phyloP scores from a whole-genome alignment of 345 rosid genomes.

The Viola odorata region DNA sequence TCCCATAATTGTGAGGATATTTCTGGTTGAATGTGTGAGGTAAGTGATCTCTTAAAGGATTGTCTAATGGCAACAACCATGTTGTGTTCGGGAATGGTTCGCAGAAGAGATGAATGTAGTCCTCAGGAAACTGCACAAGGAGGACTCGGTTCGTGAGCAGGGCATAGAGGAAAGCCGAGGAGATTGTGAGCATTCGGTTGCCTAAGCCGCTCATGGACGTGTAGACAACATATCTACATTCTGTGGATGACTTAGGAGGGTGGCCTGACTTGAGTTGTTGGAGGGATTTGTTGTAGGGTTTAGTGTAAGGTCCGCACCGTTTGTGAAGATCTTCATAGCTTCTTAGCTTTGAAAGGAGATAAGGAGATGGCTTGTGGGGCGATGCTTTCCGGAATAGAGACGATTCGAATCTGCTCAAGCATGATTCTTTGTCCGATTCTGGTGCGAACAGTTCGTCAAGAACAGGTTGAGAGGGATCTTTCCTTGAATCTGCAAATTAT shows the following conservation, averaged over 20 bases:
- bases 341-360: conserved; percentile 1
- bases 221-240: conserved; percentile 9
- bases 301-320: conserved; percentile 2
- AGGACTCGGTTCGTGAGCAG: conserved; percentile 13
- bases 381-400: not conserved
- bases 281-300: not conserved
- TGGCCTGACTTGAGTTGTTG: not conserved
- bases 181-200: conserved; percentile 11
- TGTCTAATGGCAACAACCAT: conserved; percentile 11
- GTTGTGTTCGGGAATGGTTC: conserved; percentile 19
- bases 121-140: conserved; percentile 3
- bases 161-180: conserved; percentile 15
- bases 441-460: not conserved
- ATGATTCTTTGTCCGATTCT: conserved; percentile 2
- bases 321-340: conserved; percentile 5
- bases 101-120: conserved; percentile 16
- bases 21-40: not conserved
- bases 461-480: not conserved
- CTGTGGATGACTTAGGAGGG: not conserved
- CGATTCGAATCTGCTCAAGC: not conserved
- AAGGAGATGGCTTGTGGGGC: conserved; percentile 9
- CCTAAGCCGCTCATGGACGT: conserved; percentile 6
- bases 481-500: not conserved
- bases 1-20: conserved; percentile 4
- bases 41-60: conserved; percentile 1